These are phyloP conservation scores for Chamaecyparis obtusa DNA, from an alignment of 75 land plant genomes.

Conservation along the genomic window DNA sequence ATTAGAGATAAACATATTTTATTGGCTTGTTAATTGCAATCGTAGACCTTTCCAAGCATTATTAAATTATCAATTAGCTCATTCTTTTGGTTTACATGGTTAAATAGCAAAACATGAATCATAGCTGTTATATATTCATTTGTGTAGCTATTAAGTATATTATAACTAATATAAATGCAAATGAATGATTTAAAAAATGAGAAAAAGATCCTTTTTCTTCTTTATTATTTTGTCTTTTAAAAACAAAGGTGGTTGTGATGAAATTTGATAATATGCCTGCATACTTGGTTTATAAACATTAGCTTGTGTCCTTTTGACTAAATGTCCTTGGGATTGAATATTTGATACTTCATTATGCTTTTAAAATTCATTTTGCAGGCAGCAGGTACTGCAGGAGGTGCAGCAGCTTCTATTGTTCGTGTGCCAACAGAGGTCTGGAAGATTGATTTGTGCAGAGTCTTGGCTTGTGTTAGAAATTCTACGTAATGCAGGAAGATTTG, in stretches of 20 bases:
- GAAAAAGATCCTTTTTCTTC: neutral
- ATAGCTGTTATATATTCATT: neutral
- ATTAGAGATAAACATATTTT: neutral
- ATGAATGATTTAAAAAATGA: neutral
- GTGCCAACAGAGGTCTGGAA: slow-evolving; percentile 83
- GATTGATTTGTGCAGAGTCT: neutral
- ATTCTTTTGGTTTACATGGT: neutral
- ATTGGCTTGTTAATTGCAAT: neutral
- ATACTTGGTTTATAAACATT: neutral
- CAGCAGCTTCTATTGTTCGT: slow-evolving; percentile 85
- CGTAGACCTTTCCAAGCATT: neutral
- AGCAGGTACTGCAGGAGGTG: slow-evolving; percentile 93
- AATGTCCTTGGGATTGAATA: neutral
- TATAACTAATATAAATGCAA: neutral
- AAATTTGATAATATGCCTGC: neutral
- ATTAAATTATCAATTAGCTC: neutral
- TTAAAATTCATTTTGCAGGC: slow-evolving; percentile 41
- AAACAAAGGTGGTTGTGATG: neutral
- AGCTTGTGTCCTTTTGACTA: neutral
- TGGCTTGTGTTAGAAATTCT: neutral
- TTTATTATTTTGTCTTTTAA: neutral
- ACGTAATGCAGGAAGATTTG: neutral
- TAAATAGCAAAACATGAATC: neutral
- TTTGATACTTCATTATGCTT: neutral
- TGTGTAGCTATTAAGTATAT: neutral